Evolutionary conservation across 1,139 yeast genomes (phyloP), one percentile per base, ranked within the genome.

Genomic region (Debaryomyces sp.): DNA sequence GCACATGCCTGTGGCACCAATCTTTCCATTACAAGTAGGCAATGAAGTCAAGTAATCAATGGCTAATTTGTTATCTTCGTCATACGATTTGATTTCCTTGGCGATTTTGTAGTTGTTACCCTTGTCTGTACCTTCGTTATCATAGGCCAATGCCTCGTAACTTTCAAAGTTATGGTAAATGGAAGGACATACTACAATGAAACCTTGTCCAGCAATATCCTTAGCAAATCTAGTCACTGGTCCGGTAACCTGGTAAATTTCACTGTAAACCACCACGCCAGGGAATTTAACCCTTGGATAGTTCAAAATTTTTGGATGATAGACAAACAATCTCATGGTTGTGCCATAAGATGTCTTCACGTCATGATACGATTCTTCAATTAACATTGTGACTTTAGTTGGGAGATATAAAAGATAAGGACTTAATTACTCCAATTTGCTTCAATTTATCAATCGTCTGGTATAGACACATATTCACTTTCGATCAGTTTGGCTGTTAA

Each of bases 1-100:
- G 63, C 96, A 88, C 92, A 88, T 88, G 22, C 96, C 96, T 2
- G 94, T 86, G 45, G 92, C 86, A 26, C 95, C 96, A 55, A 87
- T 78, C 52, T 77, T 80, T 40, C 94, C 94, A 54, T 81, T 85
- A 63, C 89, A 87, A 3, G 89, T 85, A 2, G 78, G 72, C 53
- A 87, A 71, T 2, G 77, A 61, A 46, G 66, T 64, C 53, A 88
- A 73, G 58, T 85, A 82, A 59, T 86, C 90, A 57, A 87, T 75
- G 23, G 89, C 76, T 52, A 87, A 68, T 43, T 68, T 73, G 59
- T 79, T 82, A 64, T 88, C 96, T 62, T 87, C 95, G 58, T 88
- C 96, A 61, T 88, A 88, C 2, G 91, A 84, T 53, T 73, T 78
- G 53, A 88, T 63, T 30, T 87, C 88, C 64, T 88, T 88, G 52